phyloP scores from a whole-genome alignment of 1,139 yeast genomes.

The Kodamaea arcana region DNA sequence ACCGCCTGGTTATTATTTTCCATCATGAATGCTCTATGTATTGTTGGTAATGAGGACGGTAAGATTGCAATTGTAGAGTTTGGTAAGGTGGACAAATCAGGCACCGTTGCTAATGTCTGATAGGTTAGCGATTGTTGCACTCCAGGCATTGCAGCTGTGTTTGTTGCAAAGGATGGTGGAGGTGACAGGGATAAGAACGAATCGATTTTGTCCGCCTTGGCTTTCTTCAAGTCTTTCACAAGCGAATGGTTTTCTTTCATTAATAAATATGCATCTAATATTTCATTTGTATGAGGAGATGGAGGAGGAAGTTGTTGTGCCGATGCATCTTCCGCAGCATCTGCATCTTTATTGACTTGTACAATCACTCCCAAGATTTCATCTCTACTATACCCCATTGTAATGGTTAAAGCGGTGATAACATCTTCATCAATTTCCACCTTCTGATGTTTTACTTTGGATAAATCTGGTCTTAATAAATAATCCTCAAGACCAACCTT shows the following conservation, averaged over 20 bases:
- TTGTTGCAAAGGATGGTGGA: constrained; percentile 31
- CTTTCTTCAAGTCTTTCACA: constrained; percentile 60
- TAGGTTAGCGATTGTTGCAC: constrained; percentile 47
- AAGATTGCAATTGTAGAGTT: constrained; percentile 79
- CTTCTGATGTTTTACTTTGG: constrained; percentile 37
- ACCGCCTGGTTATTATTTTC: constrained; percentile 49
- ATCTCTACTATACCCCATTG: constrained; percentile 91
- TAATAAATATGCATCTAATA: constrained; percentile 85
- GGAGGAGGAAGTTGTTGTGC: constrained; percentile 8
- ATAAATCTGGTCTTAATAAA: constrained; percentile 65
- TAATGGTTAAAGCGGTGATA: constrained; percentile 69
- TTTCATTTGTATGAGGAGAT: constrained; percentile 53
- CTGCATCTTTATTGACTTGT: constrained; percentile 38
- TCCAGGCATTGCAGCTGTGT: constrained; percentile 33
- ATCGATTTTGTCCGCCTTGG: constrained; percentile 49
- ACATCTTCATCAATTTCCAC: constrained; percentile 72
- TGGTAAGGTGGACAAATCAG: constrained; percentile 49
- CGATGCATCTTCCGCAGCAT: constrained; percentile 11
- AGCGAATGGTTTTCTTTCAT: constrained; percentile 79
- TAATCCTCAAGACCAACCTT: constrained; percentile 78
- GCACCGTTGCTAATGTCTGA: constrained; percentile 48
- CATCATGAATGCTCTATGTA: constrained; percentile 90
- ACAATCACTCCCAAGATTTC: constrained; percentile 76
- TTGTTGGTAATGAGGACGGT: constrained; percentile 91
- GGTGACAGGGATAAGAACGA: constrained; percentile 50